Percentiles rank a stretch among this genome's conserved stretches.
Evolutionary conservation across 1,284 basidiomycete species (phyloP).

Genomic region (Cutaneotrichosporon curvatum): DNA sequence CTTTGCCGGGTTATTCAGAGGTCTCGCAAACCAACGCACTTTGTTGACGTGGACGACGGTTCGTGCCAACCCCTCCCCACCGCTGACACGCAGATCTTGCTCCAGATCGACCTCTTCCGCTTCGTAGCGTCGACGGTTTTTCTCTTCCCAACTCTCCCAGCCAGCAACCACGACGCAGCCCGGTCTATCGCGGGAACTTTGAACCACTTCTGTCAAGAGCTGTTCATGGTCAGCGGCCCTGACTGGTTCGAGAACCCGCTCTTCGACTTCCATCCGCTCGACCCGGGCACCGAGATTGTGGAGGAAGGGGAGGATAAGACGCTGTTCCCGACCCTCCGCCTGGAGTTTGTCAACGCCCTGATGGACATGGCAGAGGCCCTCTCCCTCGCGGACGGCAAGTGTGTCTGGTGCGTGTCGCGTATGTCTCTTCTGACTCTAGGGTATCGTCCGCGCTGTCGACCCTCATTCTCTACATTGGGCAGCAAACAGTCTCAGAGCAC

Average conservation of each 20-base stretch:
- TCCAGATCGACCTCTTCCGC: slow-evolving; percentile 12
- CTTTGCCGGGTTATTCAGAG: not conserved
- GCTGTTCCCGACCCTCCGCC: no score
- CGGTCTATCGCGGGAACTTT: no score
- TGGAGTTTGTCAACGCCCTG: slow-evolving; percentile 19
- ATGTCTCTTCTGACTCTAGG: slow-evolving; percentile 13
- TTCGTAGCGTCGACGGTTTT: slow-evolving; percentile 16
- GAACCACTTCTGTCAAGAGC: no score
- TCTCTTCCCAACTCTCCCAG: slow-evolving; percentile 17
- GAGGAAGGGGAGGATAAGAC: no score
- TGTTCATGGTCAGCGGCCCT: no score
- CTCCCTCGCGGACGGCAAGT: slow-evolving; percentile 17
- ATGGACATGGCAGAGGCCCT: slow-evolving; percentile 21
- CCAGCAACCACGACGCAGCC: not conserved
- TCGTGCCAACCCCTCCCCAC: no score
- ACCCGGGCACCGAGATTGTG: no score
- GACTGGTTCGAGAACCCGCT: no score
- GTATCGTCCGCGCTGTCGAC: slow-evolving; percentile 27
- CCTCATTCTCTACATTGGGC: slow-evolving; percentile 17
- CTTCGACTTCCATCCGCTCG: no score
- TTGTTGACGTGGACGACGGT: no score
- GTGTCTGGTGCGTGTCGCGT: slow-evolving; percentile 18
- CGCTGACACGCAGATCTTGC: not conserved
- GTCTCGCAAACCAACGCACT: no score
- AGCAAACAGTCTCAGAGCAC: slow-evolving; percentile 1